A percentile compares a stretch with the other conserved stretches of the same genome.
phyloP scores from a whole-genome alignment of 805 yeast species.

The Candida pini region DNA sequence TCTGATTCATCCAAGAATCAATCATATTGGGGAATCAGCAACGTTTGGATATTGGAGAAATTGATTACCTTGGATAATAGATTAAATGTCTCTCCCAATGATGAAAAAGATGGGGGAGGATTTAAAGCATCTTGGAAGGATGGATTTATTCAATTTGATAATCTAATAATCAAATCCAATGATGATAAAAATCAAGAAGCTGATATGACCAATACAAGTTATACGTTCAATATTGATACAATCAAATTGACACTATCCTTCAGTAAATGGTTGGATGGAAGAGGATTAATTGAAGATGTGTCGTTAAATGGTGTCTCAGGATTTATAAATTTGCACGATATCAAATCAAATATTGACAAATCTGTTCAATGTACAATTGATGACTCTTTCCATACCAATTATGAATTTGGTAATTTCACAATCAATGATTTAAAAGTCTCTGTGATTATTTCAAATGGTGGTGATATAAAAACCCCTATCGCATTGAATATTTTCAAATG shows the following conservation, averaged over 20 bases:
- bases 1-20: too few relatives aligned
- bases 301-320: conserved; percentile 46
- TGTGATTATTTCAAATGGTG: conserved; percentile 1
- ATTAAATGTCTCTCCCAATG: conserved; percentile 21
- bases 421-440: conserved; percentile 47
- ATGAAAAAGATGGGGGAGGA: conserved; percentile 15
- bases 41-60: conserved; percentile 21
- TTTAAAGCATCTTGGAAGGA: conserved; percentile 42
- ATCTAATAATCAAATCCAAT: conserved; percentile 27
- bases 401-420: conserved; percentile 36
- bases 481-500: conserved; percentile 59
- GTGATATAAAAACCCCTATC: conserved; percentile 12
- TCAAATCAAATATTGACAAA: conserved; percentile 6
- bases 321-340: conserved; percentile 13
- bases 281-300: conserved; percentile 44
- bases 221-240: conserved; percentile 35
- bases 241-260: conserved; percentile 43
- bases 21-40: conserved; percentile 22
- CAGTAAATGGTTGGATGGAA: conserved; percentile 51
- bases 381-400: conserved; percentile 24
- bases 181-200: conserved; percentile 11
- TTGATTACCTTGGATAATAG: conserved; percentile 29
- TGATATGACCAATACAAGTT: too few relatives aligned
- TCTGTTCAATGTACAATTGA: conserved; percentile 6
- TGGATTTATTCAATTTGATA: conserved; percentile 43